Percentiles rank a stretch among this genome's conserved stretches.
Evolutionary conservation across 1,284 basidiomycete species (phyloP).

Genomic region (Malassezia restricta): DNA sequence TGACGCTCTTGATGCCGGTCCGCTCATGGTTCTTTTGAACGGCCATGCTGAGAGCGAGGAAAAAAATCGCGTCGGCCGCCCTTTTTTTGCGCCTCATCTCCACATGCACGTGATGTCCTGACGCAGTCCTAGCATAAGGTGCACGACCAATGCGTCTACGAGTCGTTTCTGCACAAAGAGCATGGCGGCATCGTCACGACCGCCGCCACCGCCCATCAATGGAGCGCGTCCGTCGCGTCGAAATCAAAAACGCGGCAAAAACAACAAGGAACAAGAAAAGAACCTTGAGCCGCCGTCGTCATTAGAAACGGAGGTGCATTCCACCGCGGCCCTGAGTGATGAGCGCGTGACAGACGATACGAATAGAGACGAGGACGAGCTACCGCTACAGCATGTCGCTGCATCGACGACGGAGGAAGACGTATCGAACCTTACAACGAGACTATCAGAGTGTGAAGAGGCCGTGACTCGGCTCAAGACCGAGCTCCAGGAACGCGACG

Average conservation of each 20-base stretch:
- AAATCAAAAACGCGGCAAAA: background rate
- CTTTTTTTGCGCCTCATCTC: background rate
- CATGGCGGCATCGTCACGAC: background rate
- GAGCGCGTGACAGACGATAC: too few relatives aligned
- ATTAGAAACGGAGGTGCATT: background rate
- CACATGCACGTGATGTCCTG: background rate
- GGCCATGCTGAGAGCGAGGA: slow-evolving; percentile 21
- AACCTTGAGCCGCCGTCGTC: background rate
- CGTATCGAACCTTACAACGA: too few relatives aligned
- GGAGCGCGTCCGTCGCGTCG: slow-evolving; percentile 1
- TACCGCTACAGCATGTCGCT: too few relatives aligned
- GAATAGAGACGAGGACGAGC: too few relatives aligned
- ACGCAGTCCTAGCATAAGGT: background rate
- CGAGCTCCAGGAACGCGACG: too few relatives aligned
- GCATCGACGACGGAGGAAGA: too few relatives aligned
- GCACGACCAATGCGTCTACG: too few relatives aligned
- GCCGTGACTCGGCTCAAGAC: too few relatives aligned
- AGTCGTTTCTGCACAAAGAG: too few relatives aligned
- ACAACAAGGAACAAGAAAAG: background rate
- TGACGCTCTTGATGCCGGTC: slow-evolving; percentile 22
- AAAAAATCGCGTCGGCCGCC: background rate
- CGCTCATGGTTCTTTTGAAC: slow-evolving; percentile 19
- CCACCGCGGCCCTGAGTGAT: background rate
- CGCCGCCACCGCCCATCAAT: slow-evolving; percentile 12
- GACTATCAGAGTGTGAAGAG: too few relatives aligned